Evolutionary conservation across 441 rosid genomes (phyloP), one percentile per base, ranked within the genome.

Genomic region (Gossypium gossypioides): DNA sequence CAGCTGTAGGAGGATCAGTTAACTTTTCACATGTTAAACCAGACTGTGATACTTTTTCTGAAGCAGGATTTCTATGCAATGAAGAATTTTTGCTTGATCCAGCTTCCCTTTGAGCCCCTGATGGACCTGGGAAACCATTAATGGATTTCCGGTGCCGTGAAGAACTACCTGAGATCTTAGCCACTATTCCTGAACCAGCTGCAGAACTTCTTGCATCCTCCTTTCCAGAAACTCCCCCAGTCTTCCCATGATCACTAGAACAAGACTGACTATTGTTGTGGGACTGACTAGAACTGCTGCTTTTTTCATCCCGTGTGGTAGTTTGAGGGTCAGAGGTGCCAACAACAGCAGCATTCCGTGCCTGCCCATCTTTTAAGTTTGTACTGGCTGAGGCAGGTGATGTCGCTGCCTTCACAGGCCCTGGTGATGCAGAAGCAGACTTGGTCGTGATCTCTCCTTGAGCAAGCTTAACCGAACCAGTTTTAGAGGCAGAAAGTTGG

Each of bases 231-330:
- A 72, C 60, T 1, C 83, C 91, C 44, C 82, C 85, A 46, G 84
- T 75, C 77, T 86, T 91, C 19, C 81, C 87, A 78, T 81, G 91
- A 55, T 89, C 94, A 72, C 91, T 78, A 5, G 94, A 86, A 74
- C 82, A 87, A 40, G 92, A 85, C 62, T 87, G 97, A 76, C 90
- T 86, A 66, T 87, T 91, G 76, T 86, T 91, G 76, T 83, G 90
- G 57, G 97, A 91, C 74, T 84, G 93, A 78, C 97, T 86, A 44
- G 97, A 88, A 78, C 90, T 80, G 79, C 92, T 85, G 80, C 94
- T 89, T 79, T 86, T 87, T 75, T 91, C 95, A 22, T 84, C 94
- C 75, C 79, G 84, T 0, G 76, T 71, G 12, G 75, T 57, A 51
- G 84, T 25, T 21, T 74, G 32, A 76, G 90, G 84, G 64, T 87